Base-by-base conservation (phyloP, 2,329 filamentous ascomycete genomes). In the Xylariales sp. region DNA sequence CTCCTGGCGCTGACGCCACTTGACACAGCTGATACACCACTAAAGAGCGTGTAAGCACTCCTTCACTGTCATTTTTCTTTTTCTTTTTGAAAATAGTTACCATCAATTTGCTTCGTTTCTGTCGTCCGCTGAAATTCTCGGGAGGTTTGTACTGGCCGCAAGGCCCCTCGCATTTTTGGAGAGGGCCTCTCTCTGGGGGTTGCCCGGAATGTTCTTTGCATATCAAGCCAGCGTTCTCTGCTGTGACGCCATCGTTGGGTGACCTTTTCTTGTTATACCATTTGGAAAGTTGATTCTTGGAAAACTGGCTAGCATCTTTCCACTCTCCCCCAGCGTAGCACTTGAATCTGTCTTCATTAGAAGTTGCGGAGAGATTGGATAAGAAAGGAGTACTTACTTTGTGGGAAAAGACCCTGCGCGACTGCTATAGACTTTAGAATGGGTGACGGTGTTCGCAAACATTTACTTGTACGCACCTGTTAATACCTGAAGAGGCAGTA, bases 11-110 rank as follows among this genome's bases (percentile, higher is more conserved):
- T 40, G 28, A n/a, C 51, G 53, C 57, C 58, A 65, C 3, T 51
- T 45, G 0, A 52, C 57, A 40, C 64, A 67, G 5, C 44, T 35
- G 3, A 47, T 44, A 43, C 63, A 67, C 57, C 60, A 61, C 60
- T 63, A 29, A 15, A 21, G 33, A 12, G n/a, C n/a, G n/a, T n/a
- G n/a, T n/a, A n/a, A n/a, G n/a, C n/a, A n/a, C n/a, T n/a, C n/a
- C n/a, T n/a, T n/a, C n/a, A n/a, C n/a, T n/a, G n/a, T n/a, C n/a
- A n/a, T n/a, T n/a, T n/a, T n/a, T n/a, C n/a, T n/a, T n/a, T n/a
- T n/a, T n/a, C n/a, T n/a, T n/a, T n/a, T n/a, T n/a, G n/a, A n/a
- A n/a, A n/a, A n/a, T n/a, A n/a, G n/a, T n/a, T n/a, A n/a, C n/a
- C n/a, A n/a, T n/a, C n/a, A 33, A 40, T 3, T 49, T 43, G 23